These are phyloP conservation scores for Gnomoniopsis sp. DNA, from an alignment of 2,329 filamentous ascomycete genomes.

Conservation along the genomic window DNA sequence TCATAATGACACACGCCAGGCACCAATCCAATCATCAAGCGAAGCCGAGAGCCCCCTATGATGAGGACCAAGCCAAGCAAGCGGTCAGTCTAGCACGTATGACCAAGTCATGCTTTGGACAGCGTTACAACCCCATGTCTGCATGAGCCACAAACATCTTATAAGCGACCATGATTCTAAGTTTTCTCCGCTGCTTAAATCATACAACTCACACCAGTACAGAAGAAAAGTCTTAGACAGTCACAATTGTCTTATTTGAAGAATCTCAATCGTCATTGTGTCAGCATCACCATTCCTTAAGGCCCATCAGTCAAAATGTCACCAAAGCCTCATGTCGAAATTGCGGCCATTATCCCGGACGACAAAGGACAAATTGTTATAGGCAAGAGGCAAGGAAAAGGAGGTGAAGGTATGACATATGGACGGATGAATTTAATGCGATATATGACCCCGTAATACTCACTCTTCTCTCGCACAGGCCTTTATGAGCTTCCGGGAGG, in stretches of 20 bases:
- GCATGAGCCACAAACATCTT: no score
- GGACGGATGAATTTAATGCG: background rate
- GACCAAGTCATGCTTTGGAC: no score
- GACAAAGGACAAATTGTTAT: conserved; percentile 36
- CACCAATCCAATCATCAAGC: no score
- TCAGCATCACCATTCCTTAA: background rate
- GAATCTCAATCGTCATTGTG: background rate
- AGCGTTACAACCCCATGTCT: no score
- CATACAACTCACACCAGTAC: no score
- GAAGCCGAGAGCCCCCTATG: no score
- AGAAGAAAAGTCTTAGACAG: no score
- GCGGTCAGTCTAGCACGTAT: no score
- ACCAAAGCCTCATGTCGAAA: conserved; percentile 37
- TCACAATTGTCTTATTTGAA: background rate
- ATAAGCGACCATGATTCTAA: no score
- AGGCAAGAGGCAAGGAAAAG: conserved; percentile 41
- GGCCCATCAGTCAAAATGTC: conserved; percentile 18
- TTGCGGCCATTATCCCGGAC: conserved; percentile 39
- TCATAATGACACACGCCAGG: no score
- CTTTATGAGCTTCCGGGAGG: conserved; percentile 67
- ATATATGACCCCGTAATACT: background rate
- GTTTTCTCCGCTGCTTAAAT: no score
- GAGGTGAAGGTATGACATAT: conserved; percentile 37
- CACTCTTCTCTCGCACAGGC: conserved; percentile 13
- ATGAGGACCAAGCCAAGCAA: no score